A percentile compares a stretch with the other conserved stretches of the same genome.
phyloP scores from a whole-genome alignment of 2,329 filamentous ascomycete species.

The Apiospora malaysiana region DNA sequence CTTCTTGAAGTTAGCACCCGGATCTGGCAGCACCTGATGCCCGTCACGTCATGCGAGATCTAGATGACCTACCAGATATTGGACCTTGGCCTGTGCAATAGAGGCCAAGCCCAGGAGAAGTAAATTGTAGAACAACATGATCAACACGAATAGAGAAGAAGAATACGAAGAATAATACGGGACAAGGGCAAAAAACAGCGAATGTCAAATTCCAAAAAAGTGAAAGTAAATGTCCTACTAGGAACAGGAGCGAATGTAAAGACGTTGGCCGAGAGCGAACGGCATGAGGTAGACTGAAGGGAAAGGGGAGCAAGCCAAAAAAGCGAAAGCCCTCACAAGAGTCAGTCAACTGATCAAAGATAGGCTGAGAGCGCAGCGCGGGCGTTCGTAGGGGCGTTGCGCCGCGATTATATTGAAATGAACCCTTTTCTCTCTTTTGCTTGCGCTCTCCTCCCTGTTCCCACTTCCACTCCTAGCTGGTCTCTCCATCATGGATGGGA shows the following conservation, averaged over 20 bases:
- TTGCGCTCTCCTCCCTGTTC: background rate
- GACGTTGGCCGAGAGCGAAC: conserved; percentile 11
- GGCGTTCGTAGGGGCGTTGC: conserved; percentile 14
- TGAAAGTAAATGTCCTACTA: conserved; percentile 19
- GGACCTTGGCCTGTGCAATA: conserved; percentile 35
- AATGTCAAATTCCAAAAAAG: conserved; percentile 21
- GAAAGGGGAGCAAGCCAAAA: background rate
- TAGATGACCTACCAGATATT: conserved; percentile 35
- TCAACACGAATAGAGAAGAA: conserved; percentile 32
- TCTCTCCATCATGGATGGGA: background rate
- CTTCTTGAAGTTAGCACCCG: conserved; percentile 28
- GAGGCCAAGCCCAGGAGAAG: conserved; percentile 31
- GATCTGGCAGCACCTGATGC: background rate
- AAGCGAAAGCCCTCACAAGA: conserved; percentile 9
- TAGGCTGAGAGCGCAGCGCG: background rate
- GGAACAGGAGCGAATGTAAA: conserved; percentile 17
- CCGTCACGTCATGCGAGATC: background rate
- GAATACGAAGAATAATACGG: conserved; percentile 22
- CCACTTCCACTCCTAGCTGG: background rate
- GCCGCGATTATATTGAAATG: conserved; percentile 14
- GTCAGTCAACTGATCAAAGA: conserved; percentile 7
- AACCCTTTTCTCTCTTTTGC: background rate
- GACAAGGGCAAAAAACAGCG: background rate
- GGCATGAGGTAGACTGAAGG: background rate
- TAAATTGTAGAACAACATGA: conserved; percentile 35